phyloP scores from a whole-genome alignment of 805 yeast species.

The Candida nitratophila region DNA sequence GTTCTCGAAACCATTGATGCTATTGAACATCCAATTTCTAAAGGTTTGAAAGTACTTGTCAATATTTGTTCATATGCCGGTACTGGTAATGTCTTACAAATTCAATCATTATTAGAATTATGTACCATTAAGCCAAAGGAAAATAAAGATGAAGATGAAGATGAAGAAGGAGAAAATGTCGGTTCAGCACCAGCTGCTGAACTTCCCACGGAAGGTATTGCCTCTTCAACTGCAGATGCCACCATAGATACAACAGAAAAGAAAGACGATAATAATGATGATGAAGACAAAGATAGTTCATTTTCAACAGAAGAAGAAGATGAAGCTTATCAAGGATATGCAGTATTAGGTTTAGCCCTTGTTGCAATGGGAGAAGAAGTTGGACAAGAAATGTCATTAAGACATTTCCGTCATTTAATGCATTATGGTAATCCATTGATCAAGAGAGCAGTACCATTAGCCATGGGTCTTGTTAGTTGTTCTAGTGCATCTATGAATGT shows the following conservation, averaged over 20 bases:
- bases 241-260: slow-evolving; percentile 6
- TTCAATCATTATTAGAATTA: slow-evolving; percentile 85
- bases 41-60: slow-evolving; percentile 81
- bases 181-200: slow-evolving; percentile 5
- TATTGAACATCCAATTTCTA: slow-evolving; percentile 88
- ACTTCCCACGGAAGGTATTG: slow-evolving; percentile 20
- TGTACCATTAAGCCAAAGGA: slow-evolving; percentile 67
- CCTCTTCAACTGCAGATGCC: too few relatives aligned
- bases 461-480: slow-evolving; percentile 93
- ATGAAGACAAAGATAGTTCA: slow-evolving; percentile 22
- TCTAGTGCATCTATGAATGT: slow-evolving; percentile 96
- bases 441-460: slow-evolving; percentile 91
- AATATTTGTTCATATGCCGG: slow-evolving; percentile 95
- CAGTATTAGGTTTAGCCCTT: slow-evolving; percentile 89
- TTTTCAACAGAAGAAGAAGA: slow-evolving; percentile 37
- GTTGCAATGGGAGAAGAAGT: slow-evolving; percentile 97
- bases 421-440: slow-evolving; percentile 93
- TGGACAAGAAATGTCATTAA: slow-evolving; percentile 94
- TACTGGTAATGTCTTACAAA: slow-evolving; percentile 93
- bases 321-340: slow-evolving; percentile 69
- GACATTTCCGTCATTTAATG: slow-evolving; percentile 96
- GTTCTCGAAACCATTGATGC: slow-evolving; percentile 92
- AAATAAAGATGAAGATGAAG: slow-evolving; percentile 51
- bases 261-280: slow-evolving; percentile 24
- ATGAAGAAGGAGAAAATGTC: slow-evolving; percentile 21